phyloP scores from a whole-genome alignment of 371 early-diverging fungal genomes.

The Mortierella sp. region DNA sequence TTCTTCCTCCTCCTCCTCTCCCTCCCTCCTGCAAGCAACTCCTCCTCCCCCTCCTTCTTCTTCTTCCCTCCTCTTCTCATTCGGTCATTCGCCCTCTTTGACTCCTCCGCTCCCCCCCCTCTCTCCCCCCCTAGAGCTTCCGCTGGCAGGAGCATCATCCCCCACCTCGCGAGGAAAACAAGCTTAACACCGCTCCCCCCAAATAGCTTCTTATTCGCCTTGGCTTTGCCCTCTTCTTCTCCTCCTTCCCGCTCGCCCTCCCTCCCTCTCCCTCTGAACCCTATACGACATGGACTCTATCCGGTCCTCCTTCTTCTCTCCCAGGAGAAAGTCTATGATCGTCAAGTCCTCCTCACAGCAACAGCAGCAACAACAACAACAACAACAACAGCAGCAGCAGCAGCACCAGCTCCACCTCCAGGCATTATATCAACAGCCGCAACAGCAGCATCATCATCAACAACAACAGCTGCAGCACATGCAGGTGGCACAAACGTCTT shows the following conservation, averaged over 20 bases:
- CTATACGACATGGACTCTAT: conserved; percentile 25
- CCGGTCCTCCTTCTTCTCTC: conserved; percentile 37
- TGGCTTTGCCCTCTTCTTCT: background rate
- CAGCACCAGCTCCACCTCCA: conserved; percentile 6
- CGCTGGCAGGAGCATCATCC: background rate
- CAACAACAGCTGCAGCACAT: conserved; percentile 8
- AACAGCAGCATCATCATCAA: conserved; percentile 3
- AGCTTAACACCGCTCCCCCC: too few species aligned
- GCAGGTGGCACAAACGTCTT: background rate
- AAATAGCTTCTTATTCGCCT: background rate
- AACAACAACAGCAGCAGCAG: conserved; percentile 12
- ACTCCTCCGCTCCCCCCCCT: background rate
- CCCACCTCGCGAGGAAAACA: too few species aligned
- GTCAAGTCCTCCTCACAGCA: conserved; percentile 14
- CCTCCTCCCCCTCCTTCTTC: conserved; percentile 2
- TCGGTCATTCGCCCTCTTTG: background rate
- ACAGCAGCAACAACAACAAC: conserved; percentile 14
- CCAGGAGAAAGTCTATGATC: conserved; percentile 37
- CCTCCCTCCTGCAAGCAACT: background rate
- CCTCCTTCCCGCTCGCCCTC: background rate
- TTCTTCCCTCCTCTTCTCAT: background rate
- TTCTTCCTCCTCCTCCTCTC: background rate
- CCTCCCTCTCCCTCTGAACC: too few species aligned
- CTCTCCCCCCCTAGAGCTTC: background rate
- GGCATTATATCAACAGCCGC: conserved; percentile 1